Evolutionary conservation across 371 early-diverging fungal species (phyloP).

Genomic region (Saksenaea oblongispora): DNA sequence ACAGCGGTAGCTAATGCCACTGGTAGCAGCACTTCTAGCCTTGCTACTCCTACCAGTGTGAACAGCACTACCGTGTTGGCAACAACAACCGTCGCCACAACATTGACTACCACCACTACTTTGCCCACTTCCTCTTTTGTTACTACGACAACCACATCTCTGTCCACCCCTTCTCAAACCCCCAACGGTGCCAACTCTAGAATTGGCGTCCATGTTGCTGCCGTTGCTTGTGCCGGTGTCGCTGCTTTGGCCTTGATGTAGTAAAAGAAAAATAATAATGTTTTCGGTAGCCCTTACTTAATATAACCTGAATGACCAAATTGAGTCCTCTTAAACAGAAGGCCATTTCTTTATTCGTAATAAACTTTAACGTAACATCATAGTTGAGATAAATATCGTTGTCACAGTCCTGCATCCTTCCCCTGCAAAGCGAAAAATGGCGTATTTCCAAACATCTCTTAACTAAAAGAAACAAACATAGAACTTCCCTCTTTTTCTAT

Average conservation of each 20-base stretch:
- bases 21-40: neutral
- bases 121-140: neutral
- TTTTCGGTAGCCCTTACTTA: too few species aligned
- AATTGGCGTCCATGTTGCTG: neutral
- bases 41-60: neutral
- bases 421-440: too few species aligned
- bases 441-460: too few species aligned
- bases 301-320: too few species aligned
- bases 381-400: too few species aligned
- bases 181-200: neutral
- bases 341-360: too few species aligned
- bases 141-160: neutral
- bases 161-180: neutral
- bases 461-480: too few species aligned
- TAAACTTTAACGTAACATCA: too few species aligned
- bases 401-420: too few species aligned
- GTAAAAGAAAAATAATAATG: neutral
- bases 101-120: neutral
- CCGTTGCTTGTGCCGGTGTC: neutral
- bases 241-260: constrained; percentile 2
- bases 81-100: neutral
- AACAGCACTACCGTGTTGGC: neutral
- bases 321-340: too few species aligned
- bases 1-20: neutral
- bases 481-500: too few species aligned